phyloP scores from a whole-genome alignment of 2,329 filamentous ascomycete species.

The Penicillium verrucosum region DNA sequence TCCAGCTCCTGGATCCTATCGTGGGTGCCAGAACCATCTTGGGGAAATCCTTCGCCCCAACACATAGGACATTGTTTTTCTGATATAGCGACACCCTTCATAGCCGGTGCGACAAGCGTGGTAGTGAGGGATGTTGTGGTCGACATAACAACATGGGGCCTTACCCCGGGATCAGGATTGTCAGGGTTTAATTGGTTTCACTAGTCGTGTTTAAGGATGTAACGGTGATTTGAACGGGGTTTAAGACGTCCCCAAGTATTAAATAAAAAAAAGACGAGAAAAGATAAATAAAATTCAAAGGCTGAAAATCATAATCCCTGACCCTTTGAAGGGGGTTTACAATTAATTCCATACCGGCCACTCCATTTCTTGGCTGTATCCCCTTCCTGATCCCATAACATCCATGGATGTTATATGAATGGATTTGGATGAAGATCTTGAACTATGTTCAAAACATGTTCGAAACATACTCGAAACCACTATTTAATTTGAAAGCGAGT shows the following conservation, averaged over 20 bases:
- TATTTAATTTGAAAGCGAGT: background rate
- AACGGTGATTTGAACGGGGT: background rate
- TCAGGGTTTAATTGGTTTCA: background rate
- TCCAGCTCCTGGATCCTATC: conserved; percentile 52
- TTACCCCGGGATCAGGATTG: conserved; percentile 13
- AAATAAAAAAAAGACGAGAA: background rate
- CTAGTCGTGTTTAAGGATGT: background rate
- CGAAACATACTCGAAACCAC: background rate
- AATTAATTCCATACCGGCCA: conserved; percentile 11
- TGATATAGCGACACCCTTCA: conserved; percentile 24
- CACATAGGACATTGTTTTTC: conserved; percentile 40
- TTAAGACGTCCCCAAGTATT: background rate
- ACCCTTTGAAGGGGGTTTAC: conserved; percentile 5
- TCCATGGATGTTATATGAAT: background rate
- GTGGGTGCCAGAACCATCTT: conserved; percentile 34
- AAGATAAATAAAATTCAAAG: background rate
- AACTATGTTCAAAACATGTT: background rate
- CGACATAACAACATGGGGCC: conserved; percentile 30
- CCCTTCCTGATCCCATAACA: background rate
- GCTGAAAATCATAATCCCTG: background rate
- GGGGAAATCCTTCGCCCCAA: conserved; percentile 32
- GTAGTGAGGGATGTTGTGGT: conserved; percentile 27
- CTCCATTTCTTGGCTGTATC: conserved; percentile 7
- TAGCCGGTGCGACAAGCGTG: conserved; percentile 33
- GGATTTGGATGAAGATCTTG: background rate